Evolutionary conservation across 106 monocot genomes (phyloP).

Genomic region (Acorus gramineus): DNA sequence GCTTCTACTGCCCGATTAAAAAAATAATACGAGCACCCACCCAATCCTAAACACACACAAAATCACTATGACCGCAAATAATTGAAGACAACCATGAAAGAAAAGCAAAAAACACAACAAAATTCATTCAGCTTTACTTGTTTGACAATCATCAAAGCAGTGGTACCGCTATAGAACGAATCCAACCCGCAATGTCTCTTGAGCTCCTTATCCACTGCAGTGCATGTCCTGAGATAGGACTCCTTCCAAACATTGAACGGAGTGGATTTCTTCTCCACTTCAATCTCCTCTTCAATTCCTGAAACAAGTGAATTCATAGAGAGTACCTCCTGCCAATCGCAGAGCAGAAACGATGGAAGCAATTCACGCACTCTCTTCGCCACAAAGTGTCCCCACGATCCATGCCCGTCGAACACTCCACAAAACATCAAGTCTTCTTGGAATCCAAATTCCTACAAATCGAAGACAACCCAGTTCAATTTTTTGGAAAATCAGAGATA

Average conservation of each 20-base stretch:
- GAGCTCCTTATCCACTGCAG: constrained; percentile 63
- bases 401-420: constrained; percentile 92
- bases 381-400: constrained; percentile 83
- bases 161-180: constrained; percentile 76
- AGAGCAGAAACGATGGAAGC: constrained; percentile 63
- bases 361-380: constrained; percentile 56
- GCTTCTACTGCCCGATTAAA: too few relatives aligned
- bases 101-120: too few relatives aligned
- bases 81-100: too few relatives aligned
- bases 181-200: constrained; percentile 37
- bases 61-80: too few relatives aligned
- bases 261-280: constrained; percentile 23
- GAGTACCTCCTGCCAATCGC: constrained; percentile 68
- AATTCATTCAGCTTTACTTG: constrained; percentile 29
- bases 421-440: constrained; percentile 75
- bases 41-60: too few relatives aligned
- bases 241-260: constrained; percentile 68
- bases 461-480: neutral
- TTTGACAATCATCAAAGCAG: constrained; percentile 67
- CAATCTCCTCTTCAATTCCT: neutral
- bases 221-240: constrained; percentile 47
- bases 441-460: constrained; percentile 65
- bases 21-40: too few relatives aligned
- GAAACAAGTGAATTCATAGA: constrained; percentile 11
- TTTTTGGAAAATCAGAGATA: too few relatives aligned